These are phyloP conservation scores for Metschnikowia kofuensis DNA, from an alignment of 805 yeast genomes.

Conservation along the genomic window DNA sequence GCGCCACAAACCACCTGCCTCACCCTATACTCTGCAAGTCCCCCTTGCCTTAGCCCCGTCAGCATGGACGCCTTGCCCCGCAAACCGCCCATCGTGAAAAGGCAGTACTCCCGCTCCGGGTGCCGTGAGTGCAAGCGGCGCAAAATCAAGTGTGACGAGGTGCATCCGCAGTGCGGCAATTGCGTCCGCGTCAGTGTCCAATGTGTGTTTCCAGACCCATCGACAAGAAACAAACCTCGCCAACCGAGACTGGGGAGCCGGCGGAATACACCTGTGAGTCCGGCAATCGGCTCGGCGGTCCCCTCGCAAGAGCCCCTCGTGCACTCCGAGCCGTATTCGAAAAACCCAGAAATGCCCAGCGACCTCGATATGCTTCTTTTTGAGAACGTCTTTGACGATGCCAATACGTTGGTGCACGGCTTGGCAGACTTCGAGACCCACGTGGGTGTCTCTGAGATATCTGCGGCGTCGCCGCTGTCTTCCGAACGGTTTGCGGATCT, in stretches of 20 bases:
- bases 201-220: conserved; percentile 16
- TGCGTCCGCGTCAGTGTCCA: conserved; percentile 12
- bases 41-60: background rate
- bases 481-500: conserved; percentile 9
- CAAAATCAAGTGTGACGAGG: conserved; percentile 21
- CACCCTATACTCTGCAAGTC: background rate
- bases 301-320: background rate
- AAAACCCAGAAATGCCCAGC: background rate
- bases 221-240: conserved; percentile 10
- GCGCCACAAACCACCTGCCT: background rate
- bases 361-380: conserved; percentile 16
- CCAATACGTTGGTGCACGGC: conserved; percentile 17
- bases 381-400: conserved; percentile 20
- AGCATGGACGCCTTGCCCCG: conserved; percentile 6
- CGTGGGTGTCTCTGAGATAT: conserved; percentile 1
- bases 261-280: background rate
- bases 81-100: conserved; percentile 11
- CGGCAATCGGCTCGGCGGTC: background rate
- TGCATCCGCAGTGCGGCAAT: conserved; percentile 16
- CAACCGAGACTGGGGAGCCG: conserved; percentile 1
- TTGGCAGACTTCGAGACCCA: conserved; percentile 17
- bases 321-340: background rate
- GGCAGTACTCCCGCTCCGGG: conserved; percentile 20
- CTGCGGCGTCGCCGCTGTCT: conserved; percentile 1
- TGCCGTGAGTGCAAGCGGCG: conserved; percentile 22